A percentile compares a stretch with the other conserved stretches of the same genome.
Conservation (phyloP, 805 yeast genomes). For the Cyberlindnera maritima region DNA sequence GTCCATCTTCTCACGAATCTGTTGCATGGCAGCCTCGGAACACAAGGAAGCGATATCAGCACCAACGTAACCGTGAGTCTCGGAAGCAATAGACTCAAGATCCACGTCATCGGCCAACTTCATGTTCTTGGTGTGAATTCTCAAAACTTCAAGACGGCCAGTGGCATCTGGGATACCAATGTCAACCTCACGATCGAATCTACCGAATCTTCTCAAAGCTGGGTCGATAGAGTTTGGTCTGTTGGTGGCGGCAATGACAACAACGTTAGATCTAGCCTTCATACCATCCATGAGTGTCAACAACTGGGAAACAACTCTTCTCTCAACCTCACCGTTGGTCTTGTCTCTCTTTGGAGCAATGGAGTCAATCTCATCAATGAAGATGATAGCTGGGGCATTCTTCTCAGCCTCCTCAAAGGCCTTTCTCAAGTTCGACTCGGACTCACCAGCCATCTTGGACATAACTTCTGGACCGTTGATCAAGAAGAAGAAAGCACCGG, state of each 20-base stretch:
- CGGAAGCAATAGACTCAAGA: slow-evolving; percentile 91
- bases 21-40: slow-evolving; percentile 99
- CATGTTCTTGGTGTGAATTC: slow-evolving; percentile 99
- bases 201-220: slow-evolving; percentile 83
- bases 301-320: slow-evolving; percentile 97
- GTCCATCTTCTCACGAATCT: slow-evolving; percentile 99
- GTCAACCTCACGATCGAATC: slow-evolving; percentile 89
- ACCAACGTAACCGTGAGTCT: slow-evolving; percentile 99
- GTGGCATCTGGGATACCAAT: slow-evolving; percentile 97
- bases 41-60: slow-evolving; percentile 97
- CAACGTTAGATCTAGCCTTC: slow-evolving; percentile 98
- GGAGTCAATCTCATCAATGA: slow-evolving; percentile 97
- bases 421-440: slow-evolving; percentile 93
- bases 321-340: slow-evolving; percentile 99
- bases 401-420: slow-evolving; percentile 99
- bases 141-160: slow-evolving; percentile 94
- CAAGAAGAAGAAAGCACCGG: slow-evolving; percentile 97
- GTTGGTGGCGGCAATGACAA: slow-evolving; percentile 96
- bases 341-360: slow-evolving; percentile 99
- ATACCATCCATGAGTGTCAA: slow-evolving; percentile 99
- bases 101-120: slow-evolving; percentile 94
- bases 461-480: slow-evolving; percentile 99
- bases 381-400: slow-evolving; percentile 95
- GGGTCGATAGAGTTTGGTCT: slow-evolving; percentile 74
- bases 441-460: slow-evolving; percentile 99